Evolutionary conservation across 192 early-diverging fungal species (phyloP).

Genomic region (Coemansia sp.): DNA sequence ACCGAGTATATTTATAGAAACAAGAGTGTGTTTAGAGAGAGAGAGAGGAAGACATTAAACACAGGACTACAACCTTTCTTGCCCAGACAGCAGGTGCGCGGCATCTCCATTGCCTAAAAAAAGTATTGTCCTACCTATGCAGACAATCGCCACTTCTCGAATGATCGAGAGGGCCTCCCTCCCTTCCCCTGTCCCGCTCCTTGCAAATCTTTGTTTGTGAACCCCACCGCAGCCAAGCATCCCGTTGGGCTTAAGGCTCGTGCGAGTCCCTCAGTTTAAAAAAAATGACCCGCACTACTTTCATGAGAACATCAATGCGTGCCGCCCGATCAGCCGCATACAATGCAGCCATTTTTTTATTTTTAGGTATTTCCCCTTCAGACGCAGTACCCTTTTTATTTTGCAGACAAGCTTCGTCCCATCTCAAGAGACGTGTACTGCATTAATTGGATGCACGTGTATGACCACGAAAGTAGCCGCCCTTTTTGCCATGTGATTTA

Average conservation of each 20-base stretch:
- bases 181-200: background rate
- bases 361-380: background rate
- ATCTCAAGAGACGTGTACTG: background rate
- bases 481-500: background rate
- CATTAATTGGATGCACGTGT: background rate
- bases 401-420: background rate
- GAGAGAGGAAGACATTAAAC: background rate
- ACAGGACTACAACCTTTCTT: background rate
- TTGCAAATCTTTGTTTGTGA: slow-evolving; percentile 9
- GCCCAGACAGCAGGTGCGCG: background rate
- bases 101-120: background rate
- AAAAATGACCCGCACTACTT: background rate
- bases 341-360: background rate
- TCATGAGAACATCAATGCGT: background rate
- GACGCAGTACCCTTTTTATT: background rate
- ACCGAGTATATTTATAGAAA: background rate
- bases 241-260: background rate
- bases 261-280: background rate
- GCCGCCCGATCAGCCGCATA: slow-evolving; percentile 4
- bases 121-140: background rate
- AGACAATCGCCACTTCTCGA: slow-evolving; percentile 4
- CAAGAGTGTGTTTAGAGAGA: background rate
- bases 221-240: background rate
- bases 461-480: background rate
- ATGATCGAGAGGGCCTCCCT: background rate